Percentiles rank a stretch among this genome's conserved stretches.
Conservation (phyloP, 305 asterid species). For the Fraxinus ornus region DNA sequence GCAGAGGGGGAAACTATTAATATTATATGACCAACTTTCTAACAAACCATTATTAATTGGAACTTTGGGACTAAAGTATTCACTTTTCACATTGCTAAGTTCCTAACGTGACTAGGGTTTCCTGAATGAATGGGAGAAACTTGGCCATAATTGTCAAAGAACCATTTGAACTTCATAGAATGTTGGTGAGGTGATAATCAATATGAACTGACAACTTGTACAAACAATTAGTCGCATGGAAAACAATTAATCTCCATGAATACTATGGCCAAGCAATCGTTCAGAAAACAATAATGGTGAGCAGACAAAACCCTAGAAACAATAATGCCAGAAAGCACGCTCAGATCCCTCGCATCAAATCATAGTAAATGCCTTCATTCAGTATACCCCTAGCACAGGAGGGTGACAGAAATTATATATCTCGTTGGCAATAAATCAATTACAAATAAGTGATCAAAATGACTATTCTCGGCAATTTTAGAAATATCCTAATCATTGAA, state of each 20-base stretch:
- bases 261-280: background rate
- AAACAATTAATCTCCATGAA: background rate
- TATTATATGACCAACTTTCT: background rate
- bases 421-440: background rate
- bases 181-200: background rate
- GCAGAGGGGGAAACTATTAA: background rate
- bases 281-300: slow-evolving; percentile 3
- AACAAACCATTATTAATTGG: slow-evolving; percentile 1
- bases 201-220: background rate
- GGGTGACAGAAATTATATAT: slow-evolving; percentile 9
- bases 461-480: slow-evolving; percentile 14
- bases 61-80: background rate
- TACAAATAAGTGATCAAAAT: slow-evolving; percentile 16
- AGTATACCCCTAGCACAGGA: slow-evolving; percentile 1
- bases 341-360: background rate
- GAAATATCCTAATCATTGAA: slow-evolving; percentile 17
- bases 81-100: background rate
- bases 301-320: background rate
- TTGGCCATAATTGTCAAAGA: background rate
- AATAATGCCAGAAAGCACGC: slow-evolving; percentile 1
- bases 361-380: slow-evolving; percentile 5
- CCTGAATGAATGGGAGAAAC: background rate
- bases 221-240: background rate
- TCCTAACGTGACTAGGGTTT: background rate
- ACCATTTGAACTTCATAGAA: background rate